phyloP scores from a whole-genome alignment of 306 rosid genomes.

The Sechiopsis laciniata region DNA sequence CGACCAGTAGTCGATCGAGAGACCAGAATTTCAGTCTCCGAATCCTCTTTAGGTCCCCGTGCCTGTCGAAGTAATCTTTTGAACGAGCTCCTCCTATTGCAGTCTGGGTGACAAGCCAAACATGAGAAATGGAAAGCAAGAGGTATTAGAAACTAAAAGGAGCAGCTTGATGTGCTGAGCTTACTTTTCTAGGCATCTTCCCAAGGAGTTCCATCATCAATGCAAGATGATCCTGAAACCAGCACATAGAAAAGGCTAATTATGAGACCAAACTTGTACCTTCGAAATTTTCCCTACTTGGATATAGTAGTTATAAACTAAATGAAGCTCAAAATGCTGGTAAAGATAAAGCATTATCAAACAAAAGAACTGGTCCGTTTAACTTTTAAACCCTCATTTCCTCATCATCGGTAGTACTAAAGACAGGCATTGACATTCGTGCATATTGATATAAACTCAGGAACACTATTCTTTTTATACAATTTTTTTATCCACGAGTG shows the following conservation, averaged over 20 bases:
- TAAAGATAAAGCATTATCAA: slow-evolving; percentile 17
- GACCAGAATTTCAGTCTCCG: slow-evolving; percentile 81
- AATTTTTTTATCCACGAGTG: no score
- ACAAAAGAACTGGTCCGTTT: slow-evolving; percentile 28
- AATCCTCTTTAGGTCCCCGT: slow-evolving; percentile 89
- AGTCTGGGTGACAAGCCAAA: slow-evolving; percentile 36
- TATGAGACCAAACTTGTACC: not conserved
- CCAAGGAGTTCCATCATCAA: slow-evolving; percentile 97
- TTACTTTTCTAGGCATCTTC: slow-evolving; percentile 84
- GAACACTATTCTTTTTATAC: not conserved
- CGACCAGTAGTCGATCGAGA: slow-evolving; percentile 60
- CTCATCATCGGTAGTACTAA: not conserved
- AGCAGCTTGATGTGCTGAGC: slow-evolving; percentile 5
- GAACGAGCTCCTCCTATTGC: slow-evolving; percentile 72
- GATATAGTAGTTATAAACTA: not conserved
- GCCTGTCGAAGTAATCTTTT: slow-evolving; percentile 81
- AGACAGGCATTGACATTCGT: not conserved
- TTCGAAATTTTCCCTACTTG: slow-evolving; percentile 8
- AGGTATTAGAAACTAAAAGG: slow-evolving; percentile 14
- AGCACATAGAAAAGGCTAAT: slow-evolving; percentile 23
- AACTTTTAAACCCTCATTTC: not conserved
- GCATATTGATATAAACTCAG: not conserved
- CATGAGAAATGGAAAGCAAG: slow-evolving; percentile 23
- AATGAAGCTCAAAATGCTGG: slow-evolving; percentile 1
- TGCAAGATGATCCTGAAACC: slow-evolving; percentile 93